Base-by-base conservation (phyloP, 768 basidiomycete genomes). In the Mycena epipterygia region DNA sequence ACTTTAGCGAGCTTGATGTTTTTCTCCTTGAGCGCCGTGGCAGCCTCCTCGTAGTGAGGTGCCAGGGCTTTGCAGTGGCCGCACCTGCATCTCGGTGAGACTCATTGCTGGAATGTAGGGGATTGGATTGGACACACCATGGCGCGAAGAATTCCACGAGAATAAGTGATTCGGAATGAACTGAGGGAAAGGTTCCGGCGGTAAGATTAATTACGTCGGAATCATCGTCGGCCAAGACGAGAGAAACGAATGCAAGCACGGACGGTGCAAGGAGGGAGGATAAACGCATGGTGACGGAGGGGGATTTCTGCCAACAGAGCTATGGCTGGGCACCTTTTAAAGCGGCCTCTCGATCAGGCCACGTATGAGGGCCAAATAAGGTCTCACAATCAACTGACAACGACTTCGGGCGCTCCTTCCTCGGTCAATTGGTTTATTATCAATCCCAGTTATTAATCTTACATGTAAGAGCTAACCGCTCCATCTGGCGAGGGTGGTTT, bases 61-160 rank as follows among this genome's bases (percentile, higher is more conserved):
- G 95, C 96, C 61, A 98, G 88, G 37, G 95, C 94, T 78, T 97
- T 97, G 87, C 97, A 98, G 84, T 98, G 96, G 52, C 96, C 95
- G 79, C 95, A 97, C 94, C 93, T 94, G 61, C 27, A 51, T n/a
- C 2, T 39, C 72, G 6, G 58, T 23, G 12, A 29, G 32, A 51
- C 39, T 8, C 35, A 44, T 33, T 39, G 19, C 33, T 35, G 30
- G 52, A 58, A 1, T 12, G 29, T 46, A 41, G 44, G 42, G 51
- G 29, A 61, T 21, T 72, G 71, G 32, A 72, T 78, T 19, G 16
- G n/a, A n/a, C n/a, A 13, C 77, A 93, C 93, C 93, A 95, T 72
- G 93, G 94, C 30, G 95, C 94, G 79, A 95, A 97, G 91, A 96
- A 99, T 86, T 99, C 97, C 70, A 98, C 94, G 33, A 99, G 88